phyloP scores from a whole-genome alignment of 2,329 filamentous ascomycete species.

The Meredithiella fracta region DNA sequence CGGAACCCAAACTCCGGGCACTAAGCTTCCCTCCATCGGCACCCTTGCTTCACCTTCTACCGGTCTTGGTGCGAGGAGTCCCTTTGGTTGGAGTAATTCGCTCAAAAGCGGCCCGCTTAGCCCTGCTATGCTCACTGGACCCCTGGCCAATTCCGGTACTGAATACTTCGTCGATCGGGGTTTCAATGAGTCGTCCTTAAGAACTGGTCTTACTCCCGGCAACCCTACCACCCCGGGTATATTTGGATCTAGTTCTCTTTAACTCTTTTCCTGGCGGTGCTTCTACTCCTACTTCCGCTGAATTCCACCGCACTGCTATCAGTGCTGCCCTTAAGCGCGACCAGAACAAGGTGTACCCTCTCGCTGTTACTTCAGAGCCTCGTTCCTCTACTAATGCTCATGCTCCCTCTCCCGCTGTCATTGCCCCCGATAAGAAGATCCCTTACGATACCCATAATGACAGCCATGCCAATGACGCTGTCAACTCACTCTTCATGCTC shows the following conservation, averaged over 20 bases:
- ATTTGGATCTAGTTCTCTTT: constrained; percentile 78
- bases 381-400: constrained; percentile 1
- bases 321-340: constrained; percentile 53
- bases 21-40: constrained; percentile 75
- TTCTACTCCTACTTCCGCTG: constrained; percentile 75
- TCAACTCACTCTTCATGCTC: constrained; percentile 83
- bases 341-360: constrained; percentile 23
- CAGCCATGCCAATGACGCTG: constrained; percentile 85
- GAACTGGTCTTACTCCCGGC: constrained; percentile 82
- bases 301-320: constrained; percentile 88
- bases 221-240: constrained; percentile 68
- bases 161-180: constrained; percentile 64
- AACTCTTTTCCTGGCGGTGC: constrained; percentile 63
- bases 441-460: constrained; percentile 35
- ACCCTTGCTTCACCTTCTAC: constrained; percentile 80
- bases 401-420: constrained; percentile 26
- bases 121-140: constrained; percentile 91
- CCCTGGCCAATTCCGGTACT: constrained; percentile 63
- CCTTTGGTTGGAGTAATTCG: constrained; percentile 36
- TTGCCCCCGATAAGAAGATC: constrained; percentile 24
- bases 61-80: constrained; percentile 9
- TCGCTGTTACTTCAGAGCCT: constrained; percentile 11
- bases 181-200: constrained; percentile 88
- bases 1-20: constrained; percentile 54
- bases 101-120: constrained; percentile 84